Percentiles rank a stretch among this genome's conserved stretches.
phyloP scores from a whole-genome alignment of 805 yeast species.

The Metschnikowia rubicola region DNA sequence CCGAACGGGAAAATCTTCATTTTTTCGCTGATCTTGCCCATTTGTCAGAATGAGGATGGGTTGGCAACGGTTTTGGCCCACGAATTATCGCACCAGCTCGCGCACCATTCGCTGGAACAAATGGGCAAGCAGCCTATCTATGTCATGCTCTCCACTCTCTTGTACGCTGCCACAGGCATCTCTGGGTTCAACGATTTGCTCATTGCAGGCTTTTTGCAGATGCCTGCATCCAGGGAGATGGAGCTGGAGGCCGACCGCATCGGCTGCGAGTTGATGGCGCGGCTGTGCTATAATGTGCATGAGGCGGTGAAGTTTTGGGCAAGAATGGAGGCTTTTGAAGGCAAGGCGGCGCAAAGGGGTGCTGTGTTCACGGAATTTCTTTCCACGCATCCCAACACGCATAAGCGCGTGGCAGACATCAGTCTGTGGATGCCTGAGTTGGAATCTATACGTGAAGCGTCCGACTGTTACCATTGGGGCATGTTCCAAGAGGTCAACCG shows the following conservation, averaged over 20 bases:
- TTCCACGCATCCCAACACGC: constrained; percentile 86
- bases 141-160: constrained; percentile 46
- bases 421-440: constrained; percentile 63
- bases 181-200: constrained; percentile 49
- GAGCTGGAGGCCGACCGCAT: constrained; percentile 95
- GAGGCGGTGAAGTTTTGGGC: constrained; percentile 79
- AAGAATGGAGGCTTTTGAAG: constrained; percentile 57
- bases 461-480: constrained; percentile 34
- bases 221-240: constrained; percentile 90
- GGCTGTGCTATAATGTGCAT: constrained; percentile 79
- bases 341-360: constrained; percentile 3
- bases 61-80: constrained; percentile 93
- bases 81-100: constrained; percentile 91
- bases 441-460: constrained; percentile 37
- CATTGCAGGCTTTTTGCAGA: constrained; percentile 54
- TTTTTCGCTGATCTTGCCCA: constrained; percentile 70
- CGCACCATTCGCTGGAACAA: constrained; percentile 86
- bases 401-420: constrained; percentile 68
- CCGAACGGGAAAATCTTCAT: constrained; percentile 97
- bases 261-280: constrained; percentile 87
- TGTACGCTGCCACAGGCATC: constrained; percentile 61
- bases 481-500: constrained; percentile 14
- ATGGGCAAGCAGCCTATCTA: constrained; percentile 74
- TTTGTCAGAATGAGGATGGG: constrained; percentile 82
- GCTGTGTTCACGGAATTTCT: constrained; percentile 54